Evolutionary conservation across 352 stramenopile genomes (phyloP), one percentile per base, ranked within the genome.

Genomic region (Phytophthora megakarya): DNA sequence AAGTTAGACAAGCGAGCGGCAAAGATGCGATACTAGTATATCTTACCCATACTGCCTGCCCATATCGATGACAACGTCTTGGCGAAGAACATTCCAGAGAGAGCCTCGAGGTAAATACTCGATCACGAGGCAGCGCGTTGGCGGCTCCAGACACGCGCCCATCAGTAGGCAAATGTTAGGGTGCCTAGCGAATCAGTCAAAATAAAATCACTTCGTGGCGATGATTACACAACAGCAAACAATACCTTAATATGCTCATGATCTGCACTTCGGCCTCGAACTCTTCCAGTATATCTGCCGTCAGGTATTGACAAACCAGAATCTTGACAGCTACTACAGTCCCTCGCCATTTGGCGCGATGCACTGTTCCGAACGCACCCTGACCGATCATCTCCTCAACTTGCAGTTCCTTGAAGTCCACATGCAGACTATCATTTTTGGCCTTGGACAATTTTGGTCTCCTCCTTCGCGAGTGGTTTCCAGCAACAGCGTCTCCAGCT

Each of bases 211-310:
- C n/a, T n/a, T n/a, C n/a, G n/a, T n/a, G n/a, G n/a, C n/a, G n/a
- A n/a, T n/a, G n/a, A n/a, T n/a, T n/a, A n/a, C n/a, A n/a, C n/a
- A n/a, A n/a, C n/a, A 53, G 3, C 4, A 51, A 45, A 30, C 11
- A 33, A 23, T 76, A 95, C 86, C 86, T 75, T 60, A 95, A 68
- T 40, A 95, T 93, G 70, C 84, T 95, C 86, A 95, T 95, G 70
- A 95, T 93, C 76, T 95, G 83, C 56, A 95, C 86, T 67, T 95
- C 86, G 1, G 86, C 89, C 56, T 93, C 86, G 42, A 95, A 95
- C 48, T 95, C 86, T 71, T 93, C 85, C 35, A 95, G 61, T 28
- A 95, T 89, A 44, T 95, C 87, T n/a, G 75, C 70, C 1, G 85
- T 94, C 33, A 95, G 54, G 56, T 94, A 78, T 65, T 95, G 87